Base-by-base conservation (phyloP, 177 flowering plant species). In the Telopea speciosissima region DNA sequence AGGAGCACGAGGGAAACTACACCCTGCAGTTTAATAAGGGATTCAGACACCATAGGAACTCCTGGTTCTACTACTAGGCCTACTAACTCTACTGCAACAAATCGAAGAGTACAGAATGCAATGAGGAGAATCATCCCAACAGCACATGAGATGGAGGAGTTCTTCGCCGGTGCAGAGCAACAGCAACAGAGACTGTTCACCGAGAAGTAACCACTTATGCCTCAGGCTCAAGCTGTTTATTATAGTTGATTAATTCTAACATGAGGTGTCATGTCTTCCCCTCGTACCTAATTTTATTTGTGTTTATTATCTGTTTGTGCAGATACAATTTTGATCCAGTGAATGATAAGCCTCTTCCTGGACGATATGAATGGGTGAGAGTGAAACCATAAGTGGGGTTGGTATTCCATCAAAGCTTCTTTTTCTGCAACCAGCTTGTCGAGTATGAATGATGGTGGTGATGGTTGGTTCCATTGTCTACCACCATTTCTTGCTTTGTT, bases 1-100 rank as follows among this genome's bases (percentile, higher is more conserved):
- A 90, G 97, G 87, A 79, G 79, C 75, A 84, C 90, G 10, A 83
- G 97, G 75, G 97, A 93, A 77, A 85, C 89, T 76, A 93, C 98
- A 17, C 96, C 93, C 56, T 86, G 89, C 52, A 88, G 87, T 81
- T 76, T 86, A 67, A 84, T 87, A 58, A 84, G 84, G 78, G 85
- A 73, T 45, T 67, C 85, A 8, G 83, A 84, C 58, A 65, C 70
- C 62, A 72, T 81, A 22, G 77, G 66, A 52, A 85, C 90, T 40
- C 95, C 93, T 12, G 87, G 91, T 68, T 93, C 98, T 12, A 76
- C 88, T 45, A 87, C 89, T 24, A 83, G 89, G 74, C 83, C 77
- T 7, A 72, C 82, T 10, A 68, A 75, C 67, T 72, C 76, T 19
- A 26, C 68, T 54, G 70, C 73, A n/a, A 66, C 75, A 24, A 72